Evolutionary conservation across 345 rosid species (phyloP), one percentile per base, ranked within the genome.

Genomic region (Acer saccharum): DNA sequence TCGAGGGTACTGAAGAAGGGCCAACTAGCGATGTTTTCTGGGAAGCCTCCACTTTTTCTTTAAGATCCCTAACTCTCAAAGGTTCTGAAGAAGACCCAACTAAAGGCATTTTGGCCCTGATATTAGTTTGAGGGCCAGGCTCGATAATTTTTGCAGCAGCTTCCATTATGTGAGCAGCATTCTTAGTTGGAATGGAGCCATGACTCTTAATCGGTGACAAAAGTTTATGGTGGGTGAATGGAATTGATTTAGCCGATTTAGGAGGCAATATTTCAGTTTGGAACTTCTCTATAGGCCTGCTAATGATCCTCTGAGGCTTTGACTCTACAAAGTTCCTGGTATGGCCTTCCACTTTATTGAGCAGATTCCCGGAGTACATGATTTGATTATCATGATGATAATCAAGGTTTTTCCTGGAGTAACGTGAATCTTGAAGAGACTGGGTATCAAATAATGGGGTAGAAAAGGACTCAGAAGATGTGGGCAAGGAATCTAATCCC

Each of bases 181-280:
- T 90, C 90, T 86, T 88, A 54, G 93, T 79, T 74, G 91, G 97
- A 72, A 96, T 78, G 76, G 85, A 92, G 63, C 95, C 92, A 68
- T 93, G 98, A 80, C 92, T 91, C 87, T 95, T 96, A 57, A 96
- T 96, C 52, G 99, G 99, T 77, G 99, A 96, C 77, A 96, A 76
- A 66, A 96, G 97, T 83, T 91, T 96, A 80, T 87, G 95, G 72
- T 88, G 99, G 50, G 97, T 94, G 71, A 89, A 82, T 23, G 99
- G 95, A 80, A 96, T 96, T 21, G 99, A 90, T 87, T 92, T 96
- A 74, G 98, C 99, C 0, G 99, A 90, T 80, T 83, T 92, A 52
- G 98, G 98, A 73, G 99, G 99, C 84, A 96, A 84, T 21, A 91
- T 85, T 84, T 96, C 99, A 35, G 93, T 90, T 81, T 90, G 98